Evolutionary conservation across 345 rosid species (phyloP).

Genomic region (Streptanthus diversifolius): DNA sequence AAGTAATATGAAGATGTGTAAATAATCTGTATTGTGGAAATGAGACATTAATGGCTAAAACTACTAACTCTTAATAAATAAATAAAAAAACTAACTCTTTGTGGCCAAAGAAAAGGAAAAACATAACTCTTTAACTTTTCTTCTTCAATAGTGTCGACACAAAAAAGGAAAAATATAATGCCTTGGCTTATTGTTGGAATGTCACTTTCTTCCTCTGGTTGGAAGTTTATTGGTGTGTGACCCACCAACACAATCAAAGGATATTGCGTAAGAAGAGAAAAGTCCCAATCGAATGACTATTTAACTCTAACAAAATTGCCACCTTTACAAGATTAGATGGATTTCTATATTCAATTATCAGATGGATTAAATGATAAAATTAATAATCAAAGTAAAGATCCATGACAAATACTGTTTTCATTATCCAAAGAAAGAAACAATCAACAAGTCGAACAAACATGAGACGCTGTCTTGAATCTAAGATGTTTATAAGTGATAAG

Average conservation of each 20-base stretch:
- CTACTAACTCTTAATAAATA: not conserved
- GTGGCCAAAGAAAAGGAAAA: not conserved
- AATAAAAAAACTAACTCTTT: not conserved
- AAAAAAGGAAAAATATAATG: not conserved
- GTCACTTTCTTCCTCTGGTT: constrained; percentile 19
- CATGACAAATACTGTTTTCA: not conserved
- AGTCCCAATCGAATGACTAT: not conserved
- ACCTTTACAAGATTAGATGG: not conserved
- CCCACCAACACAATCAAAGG: constrained; percentile 1
- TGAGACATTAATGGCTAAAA: not conserved
- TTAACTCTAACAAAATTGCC: not conserved
- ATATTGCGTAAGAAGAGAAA: no score
- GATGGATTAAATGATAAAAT: not conserved
- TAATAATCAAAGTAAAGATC: not conserved
- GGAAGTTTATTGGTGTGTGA: constrained; percentile 1
- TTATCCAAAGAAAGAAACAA: not conserved
- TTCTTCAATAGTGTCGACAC: no score
- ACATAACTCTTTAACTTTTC: no score
- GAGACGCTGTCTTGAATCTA: not conserved
- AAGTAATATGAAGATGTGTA: not conserved
- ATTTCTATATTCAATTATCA: not conserved
- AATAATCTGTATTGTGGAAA: not conserved
- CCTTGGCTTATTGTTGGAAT: not conserved
- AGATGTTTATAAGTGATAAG: not conserved
- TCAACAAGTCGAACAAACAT: not conserved